These are phyloP conservation scores for Mucor sp. DNA, from an alignment of 371 early-diverging fungal species.

Conservation along the genomic window DNA sequence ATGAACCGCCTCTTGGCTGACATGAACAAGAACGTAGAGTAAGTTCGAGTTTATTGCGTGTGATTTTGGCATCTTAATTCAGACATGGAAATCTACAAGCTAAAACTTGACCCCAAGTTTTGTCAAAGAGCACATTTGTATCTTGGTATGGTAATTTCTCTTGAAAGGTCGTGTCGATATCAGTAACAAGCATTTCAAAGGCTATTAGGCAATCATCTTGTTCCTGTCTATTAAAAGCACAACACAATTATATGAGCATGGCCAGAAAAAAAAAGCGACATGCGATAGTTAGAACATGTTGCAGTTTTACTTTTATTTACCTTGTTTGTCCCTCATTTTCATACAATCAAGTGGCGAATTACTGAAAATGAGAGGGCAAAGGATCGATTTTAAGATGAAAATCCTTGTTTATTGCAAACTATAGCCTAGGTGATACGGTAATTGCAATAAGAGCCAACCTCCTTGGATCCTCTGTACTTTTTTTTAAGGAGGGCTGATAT, in stretches of 20 bases:
- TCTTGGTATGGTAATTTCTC: no score
- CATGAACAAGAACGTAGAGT: no score
- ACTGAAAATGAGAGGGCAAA: neutral
- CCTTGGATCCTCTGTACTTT: neutral
- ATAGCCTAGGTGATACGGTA: neutral
- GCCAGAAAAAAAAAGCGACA: neutral
- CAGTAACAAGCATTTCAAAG: neutral
- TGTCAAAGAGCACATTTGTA: no score
- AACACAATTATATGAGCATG: no score
- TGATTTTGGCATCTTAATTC: no score
- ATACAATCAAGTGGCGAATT: neutral
- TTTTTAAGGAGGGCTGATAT: neutral
- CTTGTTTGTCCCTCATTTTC: neutral
- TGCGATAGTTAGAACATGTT: neutral
- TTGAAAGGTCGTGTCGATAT: neutral
- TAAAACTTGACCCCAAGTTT: no score
- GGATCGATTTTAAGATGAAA: neutral
- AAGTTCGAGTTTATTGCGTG: no score
- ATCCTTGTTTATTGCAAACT: neutral
- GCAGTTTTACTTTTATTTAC: neutral
- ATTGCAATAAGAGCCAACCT: neutral
- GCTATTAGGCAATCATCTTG: neutral
- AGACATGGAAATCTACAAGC: no score
- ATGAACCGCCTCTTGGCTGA: no score
- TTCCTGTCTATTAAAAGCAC: neutral